Evolutionary conservation across 1,139 yeast species (phyloP), one percentile per base, ranked within the genome.

Genomic region (Kurtzmaniella quercitrusa): DNA sequence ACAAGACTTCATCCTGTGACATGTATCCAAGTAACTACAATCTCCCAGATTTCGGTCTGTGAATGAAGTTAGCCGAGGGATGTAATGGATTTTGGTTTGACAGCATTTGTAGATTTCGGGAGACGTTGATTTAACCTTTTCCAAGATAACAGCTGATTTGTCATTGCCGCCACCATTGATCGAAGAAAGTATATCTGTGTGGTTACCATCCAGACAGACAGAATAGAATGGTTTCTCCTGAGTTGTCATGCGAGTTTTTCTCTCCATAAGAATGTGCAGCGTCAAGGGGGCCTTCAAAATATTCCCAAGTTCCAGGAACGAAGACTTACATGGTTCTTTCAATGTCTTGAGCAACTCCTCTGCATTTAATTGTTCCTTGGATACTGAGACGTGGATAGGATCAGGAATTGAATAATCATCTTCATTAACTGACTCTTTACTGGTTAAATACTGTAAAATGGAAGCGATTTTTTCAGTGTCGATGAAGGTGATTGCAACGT

Each of bases 21-120:
- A 91, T 1, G 97, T 89, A 58, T 91, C 97, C 48, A 91, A 71
- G 56, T 91, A 91, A 3, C 96, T 89, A 56, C 98, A 91, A 60
- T 91, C 97, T 1, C 97, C 98, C n/a, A 88, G 61, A 18, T 71
- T 64, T 1, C 63, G 45, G 54, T 91, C 97, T 0, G 96, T 71
- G 33, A 71, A 67, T 26, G 54, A 54, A 37, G 71, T 74, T 38
- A 80, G 61, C 15, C 84, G 68, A 1, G 91, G 89, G 22, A 85
- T 64, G 52, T 69, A 81, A 59, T 85, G 94, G 41, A 78, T 73
- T 47, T 77, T 79, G 0, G 52, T 51, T 33, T 65, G 62, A 8
- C 74, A 54, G 52, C 93, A 85, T 34, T 55, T 52, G 42, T 50
- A 53, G 1, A 61, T 48, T n/a, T 61, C 68, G 20, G 53, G 50